Evolutionary conservation across 352 stramenopile genomes (phyloP), one percentile per base, ranked within the genome.

Genomic region (Phytophthora quininea): DNA sequence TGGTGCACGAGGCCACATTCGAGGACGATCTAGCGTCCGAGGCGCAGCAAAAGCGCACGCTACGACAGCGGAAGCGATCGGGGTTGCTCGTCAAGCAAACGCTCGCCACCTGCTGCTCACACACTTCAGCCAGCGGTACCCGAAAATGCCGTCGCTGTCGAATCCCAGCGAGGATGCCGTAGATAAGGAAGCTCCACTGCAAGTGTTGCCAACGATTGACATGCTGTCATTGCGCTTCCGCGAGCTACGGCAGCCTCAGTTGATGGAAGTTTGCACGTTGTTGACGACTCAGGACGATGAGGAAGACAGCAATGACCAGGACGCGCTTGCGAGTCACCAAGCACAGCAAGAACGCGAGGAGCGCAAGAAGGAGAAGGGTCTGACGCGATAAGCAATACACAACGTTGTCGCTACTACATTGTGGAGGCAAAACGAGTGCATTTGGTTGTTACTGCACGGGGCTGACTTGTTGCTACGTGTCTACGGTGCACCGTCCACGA

Each of bases 1-100:
- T 99, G 11, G 97, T 99, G 58, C 97, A 99, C 66, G 97, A 99
- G 77, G 97, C 97, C 31, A 99, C 97, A 1, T 99, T 99, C 72
- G 97, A 99, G 56, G 92, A 99, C 76, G 87, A 84, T 48, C 91
- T 98, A 84, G 68, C 86, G 47, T 74, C 89, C 30, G 96, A 99
- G 66, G 97, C 97, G 15, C 86, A 95, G 45, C 78, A 96, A 99
- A 99, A 77, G 79, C 89, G 35, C 97, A 99, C 84, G 97, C 81
- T 46, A 99, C 97, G 6, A 96, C 97, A 27, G 76, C 81, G 2
- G 95, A 99, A 72, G 97, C 97, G 0, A 77, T 99, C 10, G 58
- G 71, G 8, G 85, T 99, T 2, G 96, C 84, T 2, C 71, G 61
- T 14, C 57, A 77, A 51, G 73, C 82, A 47, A 50, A 97, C 79